Base-by-base conservation (phyloP, 108 stramenopile species). In the Bacterosira constricta region DNA sequence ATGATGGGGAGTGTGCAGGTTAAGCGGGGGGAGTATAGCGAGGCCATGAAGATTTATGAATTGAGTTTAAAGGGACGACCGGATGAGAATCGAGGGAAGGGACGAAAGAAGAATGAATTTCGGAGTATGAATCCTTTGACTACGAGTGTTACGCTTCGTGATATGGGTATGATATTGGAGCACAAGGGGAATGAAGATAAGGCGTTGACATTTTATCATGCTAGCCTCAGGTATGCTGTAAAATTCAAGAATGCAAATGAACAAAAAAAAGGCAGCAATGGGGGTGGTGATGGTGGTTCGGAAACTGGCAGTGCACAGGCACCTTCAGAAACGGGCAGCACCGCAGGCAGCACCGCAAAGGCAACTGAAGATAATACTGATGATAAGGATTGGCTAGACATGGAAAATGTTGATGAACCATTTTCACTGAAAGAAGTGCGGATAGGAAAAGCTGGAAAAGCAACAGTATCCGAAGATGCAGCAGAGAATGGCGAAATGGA, bases 101-200 rank as follows among this genome's bases (percentile, higher is more conserved):
- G 66, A 25, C 34, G 55, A 50, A 51, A 67, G 9, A n/a, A 1
- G 23, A 41, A 10, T 10, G 55, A 54, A 8, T 72, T 71, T 62
- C 38, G 71, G n/a, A 61, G 34, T 30, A 23, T 34, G 27, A 80
- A 80, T 64, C 72, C 79, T 9, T 52, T 80, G 11, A 80, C 79
- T 12, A 80, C 79, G 4, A 80, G 86, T 65, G 93, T 91, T 25
- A 91, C 93, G 1, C 83, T 84, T 50, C 79, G 93, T 17, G 91
- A 95, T 60, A 95, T 92, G 90, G 94, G 94, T 6, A 81, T 80
- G 51, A 88, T 95, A 23, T 82, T 85, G 39, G 94, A 95, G 63
- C 83, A 75, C 44, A 75, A 60, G 81, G 88, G 86, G 15, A 64
- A 83, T 0, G 70, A 85, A 12, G 87, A 88, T 4, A 85, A 86